Evolutionary conservation across 2,329 filamentous ascomycete genomes (phyloP), one percentile per base, ranked within the genome.

Genomic region (Pseudocercospora crystallina): DNA sequence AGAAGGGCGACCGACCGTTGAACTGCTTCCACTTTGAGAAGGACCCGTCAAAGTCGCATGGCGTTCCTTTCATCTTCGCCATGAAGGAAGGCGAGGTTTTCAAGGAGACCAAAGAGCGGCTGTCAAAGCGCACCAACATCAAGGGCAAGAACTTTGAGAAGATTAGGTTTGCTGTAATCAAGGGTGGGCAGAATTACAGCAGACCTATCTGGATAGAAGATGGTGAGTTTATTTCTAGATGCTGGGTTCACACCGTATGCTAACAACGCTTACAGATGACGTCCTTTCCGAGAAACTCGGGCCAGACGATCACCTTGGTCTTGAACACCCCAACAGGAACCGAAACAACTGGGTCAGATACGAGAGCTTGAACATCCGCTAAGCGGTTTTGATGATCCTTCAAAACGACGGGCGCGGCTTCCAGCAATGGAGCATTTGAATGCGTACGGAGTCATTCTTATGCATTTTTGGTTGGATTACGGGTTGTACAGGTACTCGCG

Each of bases 141-240:
- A 96, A 96, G 73, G 95, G 94, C 70, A 99, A 99, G 78, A 90
- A 90, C 59, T 91, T 99, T 61, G 92, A 99, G 71, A 97, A 97
- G 78, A 94, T 99, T 71, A 96, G 95, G 72, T 96, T 99, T 76
- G 88, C 90, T 5, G 73, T 95, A 30, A 81, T 96, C 31, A 84
- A 69, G 79, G 63, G 65, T 13, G 87, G 68, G 61, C 73, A 61
- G 32, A 79, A 83, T 44, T 95, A 89, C 71, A 84, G 87, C 34
- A 90, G 87, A 65, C 87, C 90, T 20, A 80, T 83, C 53, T 95
- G 95, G 73, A 76, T 99, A 40, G 84, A 86, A 60, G 94, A 97
- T 73, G 90, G 92, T 96, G 75, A 78, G 85, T 69, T 8, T 13
- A 29, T 13, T 13, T 40, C 15, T 8, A 26, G 9, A 5, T 14